Conservation (phyloP, 164 flowering plant genomes). For the Dillenia turbinata region DNA sequence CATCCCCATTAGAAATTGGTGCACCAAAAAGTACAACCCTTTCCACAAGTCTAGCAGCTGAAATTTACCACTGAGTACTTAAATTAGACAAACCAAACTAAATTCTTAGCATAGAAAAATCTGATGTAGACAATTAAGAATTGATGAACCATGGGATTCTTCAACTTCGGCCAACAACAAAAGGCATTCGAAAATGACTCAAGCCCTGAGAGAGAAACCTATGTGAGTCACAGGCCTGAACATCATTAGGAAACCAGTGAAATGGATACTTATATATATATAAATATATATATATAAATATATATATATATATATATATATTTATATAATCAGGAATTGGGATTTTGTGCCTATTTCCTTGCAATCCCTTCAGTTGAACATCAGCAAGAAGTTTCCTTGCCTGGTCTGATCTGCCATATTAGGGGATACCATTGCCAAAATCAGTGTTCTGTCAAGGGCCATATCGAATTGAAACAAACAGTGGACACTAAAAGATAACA, state of each 20-base stretch:
- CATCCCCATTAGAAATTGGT: slow-evolving; percentile 73
- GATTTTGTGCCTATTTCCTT: slow-evolving; percentile 72
- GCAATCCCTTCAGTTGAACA: slow-evolving; percentile 74
- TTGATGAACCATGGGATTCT: slow-evolving; percentile 7
- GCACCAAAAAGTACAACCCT: slow-evolving; percentile 98
- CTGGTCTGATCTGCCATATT: slow-evolving; percentile 70
- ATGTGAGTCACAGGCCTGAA: slow-evolving; percentile 91
- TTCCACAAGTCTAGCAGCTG: slow-evolving; percentile 75
- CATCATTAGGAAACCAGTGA: slow-evolving; percentile 14
- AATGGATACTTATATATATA: too few relatives aligned
- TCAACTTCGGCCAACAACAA: slow-evolving; percentile 68
- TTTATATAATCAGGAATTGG: slow-evolving; percentile 2
- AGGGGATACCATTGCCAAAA: too few relatives aligned
- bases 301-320: too few relatives aligned
- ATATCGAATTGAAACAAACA: too few relatives aligned
- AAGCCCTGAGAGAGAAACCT: slow-evolving; percentile 94
- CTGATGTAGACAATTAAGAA: too few relatives aligned
- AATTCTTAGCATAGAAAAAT: too few relatives aligned
- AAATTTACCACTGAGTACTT: slow-evolving; percentile 1
- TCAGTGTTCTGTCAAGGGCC: too few relatives aligned
- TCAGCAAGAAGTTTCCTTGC: slow-evolving; percentile 93
- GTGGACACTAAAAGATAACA: too few relatives aligned
- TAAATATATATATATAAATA: too few relatives aligned
- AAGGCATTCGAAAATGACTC: slow-evolving; percentile 89
- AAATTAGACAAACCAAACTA: too few relatives aligned